Percentiles rank a stretch among this genome's conserved stretches.
Evolutionary conservation across 768 basidiomycete species (phyloP).

Genomic region (Gelatoporia subvermispora): DNA sequence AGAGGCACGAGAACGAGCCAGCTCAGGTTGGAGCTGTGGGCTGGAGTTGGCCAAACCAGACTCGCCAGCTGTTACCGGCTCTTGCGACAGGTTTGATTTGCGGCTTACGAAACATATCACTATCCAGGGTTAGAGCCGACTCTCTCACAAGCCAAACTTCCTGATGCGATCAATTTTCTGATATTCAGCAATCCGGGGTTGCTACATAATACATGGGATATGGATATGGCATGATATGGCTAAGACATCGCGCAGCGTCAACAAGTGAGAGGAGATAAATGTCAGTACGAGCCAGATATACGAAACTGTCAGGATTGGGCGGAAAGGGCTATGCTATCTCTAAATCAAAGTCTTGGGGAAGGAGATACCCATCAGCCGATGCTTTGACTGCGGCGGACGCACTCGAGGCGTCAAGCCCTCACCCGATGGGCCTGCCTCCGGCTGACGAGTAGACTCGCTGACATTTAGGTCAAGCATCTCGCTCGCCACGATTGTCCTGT

Average conservation of each 20-base stretch:
- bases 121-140: too few relatives aligned
- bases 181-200: too few relatives aligned
- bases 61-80: slow-evolving; percentile 9
- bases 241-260: background rate
- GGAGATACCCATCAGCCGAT: background rate
- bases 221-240: background rate
- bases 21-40: slow-evolving; percentile 10
- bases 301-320: background rate
- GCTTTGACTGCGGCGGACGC: background rate
- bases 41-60: slow-evolving; percentile 9
- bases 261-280: background rate
- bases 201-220: slow-evolving; percentile 1
- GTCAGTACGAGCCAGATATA: background rate
- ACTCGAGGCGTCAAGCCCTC: background rate
- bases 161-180: too few relatives aligned
- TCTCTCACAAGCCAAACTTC: too few relatives aligned
- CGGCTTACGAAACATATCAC: slow-evolving; percentile 19
- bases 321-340: background rate
- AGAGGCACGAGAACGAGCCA: slow-evolving; percentile 6
- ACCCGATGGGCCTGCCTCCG: background rate
- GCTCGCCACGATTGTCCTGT: background rate
- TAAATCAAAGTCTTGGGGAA: slow-evolving; percentile 3
- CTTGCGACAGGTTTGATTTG: slow-evolving; percentile 17
- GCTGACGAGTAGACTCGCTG: background rate
- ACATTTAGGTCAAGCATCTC: background rate